Evolutionary conservation across 148 eudicot species (phyloP).

Genomic region (Rhododendron griersonianum): DNA sequence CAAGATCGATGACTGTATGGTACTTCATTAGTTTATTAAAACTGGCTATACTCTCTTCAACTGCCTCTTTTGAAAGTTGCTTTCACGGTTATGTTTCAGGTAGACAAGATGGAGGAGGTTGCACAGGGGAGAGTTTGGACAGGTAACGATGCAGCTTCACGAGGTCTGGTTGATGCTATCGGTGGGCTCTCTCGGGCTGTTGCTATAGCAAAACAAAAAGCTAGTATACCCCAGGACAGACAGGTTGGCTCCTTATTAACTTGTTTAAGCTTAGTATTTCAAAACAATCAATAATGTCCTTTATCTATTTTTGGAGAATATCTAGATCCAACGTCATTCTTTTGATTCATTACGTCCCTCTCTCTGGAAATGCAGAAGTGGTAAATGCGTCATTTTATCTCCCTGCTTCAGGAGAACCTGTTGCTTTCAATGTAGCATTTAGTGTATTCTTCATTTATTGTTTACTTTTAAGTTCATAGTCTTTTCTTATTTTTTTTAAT

Average conservation of each 20-base stretch:
- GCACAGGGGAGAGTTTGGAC: slow-evolving; percentile 99
- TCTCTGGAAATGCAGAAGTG: not conserved
- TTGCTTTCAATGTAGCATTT: not conserved
- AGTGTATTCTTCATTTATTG: not conserved
- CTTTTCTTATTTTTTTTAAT: too few relatives aligned
- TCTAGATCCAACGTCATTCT: not conserved
- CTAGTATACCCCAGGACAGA: slow-evolving; percentile 69
- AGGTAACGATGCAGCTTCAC: slow-evolving; percentile 70
- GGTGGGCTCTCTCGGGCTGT: slow-evolving; percentile 85
- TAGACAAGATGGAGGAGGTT: slow-evolving; percentile 82
- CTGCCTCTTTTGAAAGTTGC: not conserved
- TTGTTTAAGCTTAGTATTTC: not conserved
- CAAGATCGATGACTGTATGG: slow-evolving; percentile 85
- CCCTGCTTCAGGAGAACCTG: not conserved
- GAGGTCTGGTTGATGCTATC: slow-evolving; percentile 86
- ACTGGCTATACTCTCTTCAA: not conserved
- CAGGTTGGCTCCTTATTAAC: slow-evolving; percentile 34
- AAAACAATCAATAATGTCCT: not conserved
- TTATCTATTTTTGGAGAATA: not conserved
- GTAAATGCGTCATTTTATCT: not conserved
- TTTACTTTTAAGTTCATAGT: not conserved
- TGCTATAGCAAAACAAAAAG: slow-evolving; percentile 89
- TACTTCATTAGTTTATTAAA: slow-evolving; percentile 1
- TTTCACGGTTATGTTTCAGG: slow-evolving; percentile 26
- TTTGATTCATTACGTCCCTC: not conserved